phyloP scores from a whole-genome alignment of 2,329 filamentous ascomycete species.

The Ophiocordyceps camponoti-floridani region DNA sequence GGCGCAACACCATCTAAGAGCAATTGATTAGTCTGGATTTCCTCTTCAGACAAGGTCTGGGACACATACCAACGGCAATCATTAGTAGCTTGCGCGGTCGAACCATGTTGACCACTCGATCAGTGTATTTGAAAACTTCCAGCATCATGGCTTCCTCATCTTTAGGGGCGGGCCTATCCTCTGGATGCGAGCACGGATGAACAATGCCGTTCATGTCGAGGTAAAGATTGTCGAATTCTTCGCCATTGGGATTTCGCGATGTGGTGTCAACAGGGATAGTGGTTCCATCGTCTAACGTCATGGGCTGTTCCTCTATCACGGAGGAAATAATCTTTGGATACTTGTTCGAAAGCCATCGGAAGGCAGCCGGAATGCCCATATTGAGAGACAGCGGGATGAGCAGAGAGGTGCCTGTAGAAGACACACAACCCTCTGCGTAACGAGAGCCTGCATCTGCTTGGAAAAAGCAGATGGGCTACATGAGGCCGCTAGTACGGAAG shows the following conservation, averaged over 20 bases:
- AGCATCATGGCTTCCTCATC: conserved; percentile 99
- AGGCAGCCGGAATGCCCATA: conserved; percentile 91
- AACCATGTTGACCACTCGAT: conserved; percentile 96
- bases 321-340: conserved; percentile 94
- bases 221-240: conserved; percentile 96
- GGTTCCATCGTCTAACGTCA: conserved; percentile 63
- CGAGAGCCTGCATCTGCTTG: no score
- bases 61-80: conserved; percentile 72
- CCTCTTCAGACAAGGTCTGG: not conserved
- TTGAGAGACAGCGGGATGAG: no score
- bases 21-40: no score
- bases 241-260: conserved; percentile 81
- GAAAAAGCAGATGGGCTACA: no score
- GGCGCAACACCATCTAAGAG: conserved; percentile 71
- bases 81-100: conserved; percentile 87
- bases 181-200: conserved; percentile 93
- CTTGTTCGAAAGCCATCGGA: conserved; percentile 91
- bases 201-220: conserved; percentile 99
- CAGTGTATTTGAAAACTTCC: conserved; percentile 96
- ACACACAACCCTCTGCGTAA: no score
- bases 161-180: conserved; percentile 76
- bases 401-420: no score
- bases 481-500: no score
- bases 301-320: conserved; percentile 71
- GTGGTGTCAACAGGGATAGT: conserved; percentile 73